Percentiles rank a stretch among this genome's conserved stretches.
Conservation (phyloP, 1,284 basidiomycete genomes). For the Meripilus lineatus region DNA sequence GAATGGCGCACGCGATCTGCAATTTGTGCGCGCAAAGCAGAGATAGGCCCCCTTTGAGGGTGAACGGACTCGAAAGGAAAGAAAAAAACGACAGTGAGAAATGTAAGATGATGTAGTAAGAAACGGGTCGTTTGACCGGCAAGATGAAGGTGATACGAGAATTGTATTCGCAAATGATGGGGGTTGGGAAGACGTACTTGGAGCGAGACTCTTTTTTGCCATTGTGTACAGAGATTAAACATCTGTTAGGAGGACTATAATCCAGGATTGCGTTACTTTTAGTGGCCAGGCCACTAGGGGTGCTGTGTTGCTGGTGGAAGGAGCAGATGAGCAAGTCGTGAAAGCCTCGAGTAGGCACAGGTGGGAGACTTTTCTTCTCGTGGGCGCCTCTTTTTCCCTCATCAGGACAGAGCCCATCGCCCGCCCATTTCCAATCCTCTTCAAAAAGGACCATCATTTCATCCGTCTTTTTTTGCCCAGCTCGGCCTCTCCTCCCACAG, state of each 20-base stretch:
- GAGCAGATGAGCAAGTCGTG: constrained; percentile 14
- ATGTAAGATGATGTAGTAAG: constrained; percentile 3
- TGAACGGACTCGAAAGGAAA: constrained; percentile 10
- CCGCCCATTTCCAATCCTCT: too few species aligned
- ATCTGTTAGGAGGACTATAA: constrained; percentile 21
- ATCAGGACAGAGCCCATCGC: too few species aligned
- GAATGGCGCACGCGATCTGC: constrained; percentile 8
- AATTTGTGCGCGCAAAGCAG: too few species aligned
- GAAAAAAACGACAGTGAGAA: constrained; percentile 7
- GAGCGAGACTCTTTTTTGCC: constrained; percentile 29
- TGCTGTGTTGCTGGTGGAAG: constrained; percentile 17
- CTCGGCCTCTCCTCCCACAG: too few species aligned
- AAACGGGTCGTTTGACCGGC: constrained; percentile 7
- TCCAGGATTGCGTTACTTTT: constrained; percentile 27
- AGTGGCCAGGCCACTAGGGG: constrained; percentile 16
- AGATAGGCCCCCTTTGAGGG: too few species aligned
- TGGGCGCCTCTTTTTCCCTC: too few species aligned
- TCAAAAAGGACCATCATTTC: too few species aligned
- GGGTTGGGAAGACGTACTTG: constrained; percentile 23
- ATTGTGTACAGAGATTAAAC: constrained; percentile 23
- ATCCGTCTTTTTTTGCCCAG: too few species aligned
- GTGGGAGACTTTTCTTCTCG: too few species aligned
- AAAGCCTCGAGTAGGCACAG: too few species aligned
- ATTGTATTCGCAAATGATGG: constrained; percentile 10
- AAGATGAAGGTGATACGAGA: too few species aligned